Evolutionary conservation across 2,329 filamentous ascomycete species (phyloP).

Genomic region (Claviceps cyperi): DNA sequence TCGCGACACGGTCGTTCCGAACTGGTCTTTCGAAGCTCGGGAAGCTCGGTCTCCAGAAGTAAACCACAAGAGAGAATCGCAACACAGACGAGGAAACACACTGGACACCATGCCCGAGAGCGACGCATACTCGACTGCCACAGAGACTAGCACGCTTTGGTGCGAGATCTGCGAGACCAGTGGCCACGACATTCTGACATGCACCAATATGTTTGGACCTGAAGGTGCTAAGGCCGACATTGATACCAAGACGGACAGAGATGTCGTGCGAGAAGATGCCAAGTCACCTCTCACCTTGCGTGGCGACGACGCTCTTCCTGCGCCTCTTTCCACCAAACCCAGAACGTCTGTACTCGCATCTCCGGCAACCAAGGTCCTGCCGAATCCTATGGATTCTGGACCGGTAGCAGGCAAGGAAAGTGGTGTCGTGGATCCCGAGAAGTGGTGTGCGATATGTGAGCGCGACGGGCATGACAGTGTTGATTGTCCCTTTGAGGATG

Average conservation of each 20-base stretch:
- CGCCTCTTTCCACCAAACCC: slow-evolving; percentile 36
- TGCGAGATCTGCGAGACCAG: slow-evolving; percentile 91
- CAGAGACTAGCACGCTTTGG: slow-evolving; percentile 64
- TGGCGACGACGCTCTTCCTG: slow-evolving; percentile 32
- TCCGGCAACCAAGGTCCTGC: slow-evolving; percentile 33
- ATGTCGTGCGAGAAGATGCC: slow-evolving; percentile 21
- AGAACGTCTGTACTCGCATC: slow-evolving; percentile 25
- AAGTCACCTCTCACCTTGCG: slow-evolving; percentile 24
- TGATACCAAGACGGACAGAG: slow-evolving; percentile 20
- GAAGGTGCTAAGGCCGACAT: slow-evolving; percentile 22
- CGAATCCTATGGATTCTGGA: slow-evolving; percentile 49
- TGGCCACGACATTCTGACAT: slow-evolving; percentile 88
- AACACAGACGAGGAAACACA: slow-evolving; percentile 24
- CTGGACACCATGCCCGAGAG: slow-evolving; percentile 58
- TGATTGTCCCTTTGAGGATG: slow-evolving; percentile 84
- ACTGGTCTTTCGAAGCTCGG: slow-evolving; percentile 32
- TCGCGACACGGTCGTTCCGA: slow-evolving; percentile 47
- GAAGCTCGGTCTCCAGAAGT: slow-evolving; percentile 33
- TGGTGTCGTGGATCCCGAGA: slow-evolving; percentile 63
- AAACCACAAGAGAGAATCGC: slow-evolving; percentile 27
- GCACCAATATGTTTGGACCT: slow-evolving; percentile 71
- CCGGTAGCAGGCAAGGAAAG: slow-evolving; percentile 67
- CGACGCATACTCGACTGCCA: slow-evolving; percentile 53
- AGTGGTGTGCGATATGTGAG: slow-evolving; percentile 97
- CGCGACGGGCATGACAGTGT: slow-evolving; percentile 93